These are phyloP conservation scores for Claviceps sp. DNA, from an alignment of 2,329 filamentous ascomycete species.

Conservation along the genomic window DNA sequence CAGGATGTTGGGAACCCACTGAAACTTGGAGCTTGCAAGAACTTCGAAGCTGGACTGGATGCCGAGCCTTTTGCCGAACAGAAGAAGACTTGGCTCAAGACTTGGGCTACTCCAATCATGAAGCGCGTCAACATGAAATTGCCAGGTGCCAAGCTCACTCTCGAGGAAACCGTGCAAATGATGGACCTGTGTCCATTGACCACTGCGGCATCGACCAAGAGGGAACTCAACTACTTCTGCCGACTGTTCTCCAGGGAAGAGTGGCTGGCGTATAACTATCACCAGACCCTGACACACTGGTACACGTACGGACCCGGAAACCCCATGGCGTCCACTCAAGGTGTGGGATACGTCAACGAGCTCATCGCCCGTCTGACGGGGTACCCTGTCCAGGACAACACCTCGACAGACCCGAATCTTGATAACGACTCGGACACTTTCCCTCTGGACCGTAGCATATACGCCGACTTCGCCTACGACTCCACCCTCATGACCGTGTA, in stretches of 20 bases:
- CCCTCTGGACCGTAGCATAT: conserved; percentile 54
- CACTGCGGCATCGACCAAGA: conserved; percentile 48
- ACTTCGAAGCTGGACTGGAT: conserved; percentile 50
- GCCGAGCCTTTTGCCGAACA: conserved; percentile 34
- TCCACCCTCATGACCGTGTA: conserved; percentile 73
- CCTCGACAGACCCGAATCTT: conserved; percentile 65
- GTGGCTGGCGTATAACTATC: conserved; percentile 73
- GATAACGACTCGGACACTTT: conserved; percentile 57
- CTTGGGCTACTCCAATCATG: conserved; percentile 56
- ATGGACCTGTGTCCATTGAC: conserved; percentile 88
- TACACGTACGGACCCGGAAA: conserved; percentile 71
- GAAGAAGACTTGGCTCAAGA: conserved; percentile 43
- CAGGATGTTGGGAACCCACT: conserved; percentile 66
- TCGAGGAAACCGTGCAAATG: conserved; percentile 50
- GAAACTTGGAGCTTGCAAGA: conserved; percentile 56
- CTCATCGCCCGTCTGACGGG: conserved; percentile 67
- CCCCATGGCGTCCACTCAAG: conserved; percentile 68
- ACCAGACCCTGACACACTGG: conserved; percentile 67
- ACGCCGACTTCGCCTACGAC: conserved; percentile 87
- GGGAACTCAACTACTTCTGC: conserved; percentile 56
- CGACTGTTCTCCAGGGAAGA: conserved; percentile 57
- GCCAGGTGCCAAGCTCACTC: conserved; percentile 50
- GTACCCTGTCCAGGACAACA: conserved; percentile 55
- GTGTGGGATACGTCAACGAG: conserved; percentile 80
- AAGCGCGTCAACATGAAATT: conserved; percentile 56